Conservation (phyloP, 1,139 yeast genomes). For the Zygosaccharomyces sapae region DNA sequence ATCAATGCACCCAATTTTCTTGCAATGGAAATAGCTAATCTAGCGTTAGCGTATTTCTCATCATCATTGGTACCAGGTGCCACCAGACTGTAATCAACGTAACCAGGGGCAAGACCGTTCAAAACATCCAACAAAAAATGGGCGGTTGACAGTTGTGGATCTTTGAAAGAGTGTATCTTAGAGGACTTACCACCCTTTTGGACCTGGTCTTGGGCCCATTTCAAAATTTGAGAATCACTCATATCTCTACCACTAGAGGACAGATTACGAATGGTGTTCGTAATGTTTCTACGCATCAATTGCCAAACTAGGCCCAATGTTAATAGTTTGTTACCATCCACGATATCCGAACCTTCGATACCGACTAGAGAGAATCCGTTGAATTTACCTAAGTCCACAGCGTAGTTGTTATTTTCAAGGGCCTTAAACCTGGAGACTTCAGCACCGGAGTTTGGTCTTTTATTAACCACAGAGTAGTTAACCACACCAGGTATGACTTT, state of each 20-base stretch:
- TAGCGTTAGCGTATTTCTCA: constrained; percentile 88
- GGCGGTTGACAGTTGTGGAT: constrained; percentile 68
- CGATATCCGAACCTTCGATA: constrained; percentile 95
- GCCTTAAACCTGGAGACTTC: constrained; percentile 90
- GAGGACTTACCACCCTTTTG: constrained; percentile 74
- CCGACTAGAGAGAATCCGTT: constrained; percentile 92
- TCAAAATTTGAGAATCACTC: constrained; percentile 78
- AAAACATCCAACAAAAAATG: constrained; percentile 83
- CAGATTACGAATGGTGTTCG: constrained; percentile 70
- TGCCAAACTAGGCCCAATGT: constrained; percentile 98
- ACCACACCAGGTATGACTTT: constrained; percentile 94
- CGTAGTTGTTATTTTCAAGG: constrained; percentile 91
- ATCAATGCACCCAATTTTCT: constrained; percentile 96
- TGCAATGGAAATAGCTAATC: constrained; percentile 95
- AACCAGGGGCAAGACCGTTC: constrained; percentile 93
- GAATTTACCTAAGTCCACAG: constrained; percentile 91
- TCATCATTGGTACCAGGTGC: constrained; percentile 74
- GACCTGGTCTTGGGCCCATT: constrained; percentile 89
- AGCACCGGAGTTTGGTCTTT: constrained; percentile 65
- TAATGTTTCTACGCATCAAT: constrained; percentile 93
- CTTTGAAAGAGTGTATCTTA: constrained; percentile 78
- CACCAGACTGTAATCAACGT: constrained; percentile 92
- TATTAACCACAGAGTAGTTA: constrained; percentile 73
- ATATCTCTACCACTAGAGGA: constrained; percentile 70
- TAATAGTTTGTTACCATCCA: constrained; percentile 85